Evolutionary conservation across 2,329 filamentous ascomycete genomes (phyloP), one percentile per base, ranked within the genome.

Genomic region (Aspergillus sp.): DNA sequence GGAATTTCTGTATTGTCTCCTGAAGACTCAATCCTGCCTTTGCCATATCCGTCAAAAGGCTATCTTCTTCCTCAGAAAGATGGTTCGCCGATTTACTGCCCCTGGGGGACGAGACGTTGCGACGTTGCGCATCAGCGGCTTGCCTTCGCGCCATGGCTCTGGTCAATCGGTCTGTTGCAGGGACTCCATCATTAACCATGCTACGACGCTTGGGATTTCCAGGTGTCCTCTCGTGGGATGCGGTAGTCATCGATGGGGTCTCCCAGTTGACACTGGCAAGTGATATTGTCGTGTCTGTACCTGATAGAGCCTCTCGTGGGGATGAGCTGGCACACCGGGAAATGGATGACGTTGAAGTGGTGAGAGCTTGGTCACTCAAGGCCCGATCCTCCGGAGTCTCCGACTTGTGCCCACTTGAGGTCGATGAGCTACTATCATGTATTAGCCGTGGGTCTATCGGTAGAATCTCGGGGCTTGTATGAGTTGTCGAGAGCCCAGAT

Each of bases 401-500:
- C 17, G 36, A 41, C 17, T 41, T 41, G 13, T 41, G 36, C 36
- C 36, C 36, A 19, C 41, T 40, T 40, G 36, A 17, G 36, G 36
- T 17, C 36, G 10, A 40, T 40, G 10, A 40, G 41, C 10, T 43
- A 43, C 17, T 20, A 43, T 21, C 38, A n/a, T 32, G 47, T 17
- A 49, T 19, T 21, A 49, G 10, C 47, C 25, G 21, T 17, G 47
- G 47, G 40, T 49, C 47, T 11, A 49, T 49, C 25, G 47, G 47
- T 43, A 25, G 23, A 44, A 49, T 36, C 14, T 49, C 40, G 14
- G 40, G 47, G 47, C 38, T 49, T 16, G 47, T 43, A 16, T 36
- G 11, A 19, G 29, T 19, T 17, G 45, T 34, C 25, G 23, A 49
- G 29, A 36, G 21, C 36, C 34, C 47, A n/a, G 29, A 44, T 21